These are phyloP conservation scores for Vanrija pseudolonga DNA, from an alignment of 1,284 basidiomycete species.

Conservation along the genomic window DNA sequence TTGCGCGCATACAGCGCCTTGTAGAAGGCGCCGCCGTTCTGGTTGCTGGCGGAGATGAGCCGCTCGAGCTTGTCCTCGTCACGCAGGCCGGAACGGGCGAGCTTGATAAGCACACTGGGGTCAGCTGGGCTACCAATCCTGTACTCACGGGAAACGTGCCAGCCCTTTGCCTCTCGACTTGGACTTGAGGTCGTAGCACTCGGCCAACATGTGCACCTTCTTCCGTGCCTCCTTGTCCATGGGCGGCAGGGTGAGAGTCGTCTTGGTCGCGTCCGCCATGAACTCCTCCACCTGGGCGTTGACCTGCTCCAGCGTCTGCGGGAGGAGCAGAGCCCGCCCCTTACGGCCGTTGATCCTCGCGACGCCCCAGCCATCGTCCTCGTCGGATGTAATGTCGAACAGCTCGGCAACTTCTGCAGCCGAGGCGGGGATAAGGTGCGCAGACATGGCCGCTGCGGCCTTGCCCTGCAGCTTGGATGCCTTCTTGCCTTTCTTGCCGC, in stretches of 20 bases:
- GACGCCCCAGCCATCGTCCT: slow-evolving; percentile 13
- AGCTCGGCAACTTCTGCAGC: slow-evolving; percentile 42
- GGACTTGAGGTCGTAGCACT: slow-evolving; percentile 70
- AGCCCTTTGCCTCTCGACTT: slow-evolving; percentile 66
- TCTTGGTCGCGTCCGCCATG: slow-evolving; percentile 56
- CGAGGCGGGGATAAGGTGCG: slow-evolving; percentile 39
- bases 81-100: slow-evolving; percentile 53
- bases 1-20: slow-evolving; percentile 36
- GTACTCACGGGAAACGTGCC: slow-evolving; percentile 52
- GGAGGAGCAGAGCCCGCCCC: slow-evolving; percentile 5
- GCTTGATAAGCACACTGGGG: slow-evolving; percentile 64
- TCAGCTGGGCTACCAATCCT: not conserved
- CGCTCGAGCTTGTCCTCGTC: slow-evolving; percentile 58
- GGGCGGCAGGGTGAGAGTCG: slow-evolving; percentile 66
- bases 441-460: slow-evolving; percentile 26
- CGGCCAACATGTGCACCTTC: slow-evolving; percentile 71
- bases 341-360: slow-evolving; percentile 4
- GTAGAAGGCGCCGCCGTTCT: slow-evolving; percentile 38
- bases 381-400: slow-evolving; percentile 39
- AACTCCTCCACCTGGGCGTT: slow-evolving; percentile 69
- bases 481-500: slow-evolving; percentile 56
- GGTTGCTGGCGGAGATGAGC: slow-evolving; percentile 50
- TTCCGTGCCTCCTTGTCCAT: slow-evolving; percentile 68
- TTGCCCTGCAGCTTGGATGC: slow-evolving; percentile 53
- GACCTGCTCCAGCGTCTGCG: slow-evolving; percentile 42